phyloP scores from a whole-genome alignment of 2,329 filamentous ascomycete genomes.

The Fusarium xyrophilum region DNA sequence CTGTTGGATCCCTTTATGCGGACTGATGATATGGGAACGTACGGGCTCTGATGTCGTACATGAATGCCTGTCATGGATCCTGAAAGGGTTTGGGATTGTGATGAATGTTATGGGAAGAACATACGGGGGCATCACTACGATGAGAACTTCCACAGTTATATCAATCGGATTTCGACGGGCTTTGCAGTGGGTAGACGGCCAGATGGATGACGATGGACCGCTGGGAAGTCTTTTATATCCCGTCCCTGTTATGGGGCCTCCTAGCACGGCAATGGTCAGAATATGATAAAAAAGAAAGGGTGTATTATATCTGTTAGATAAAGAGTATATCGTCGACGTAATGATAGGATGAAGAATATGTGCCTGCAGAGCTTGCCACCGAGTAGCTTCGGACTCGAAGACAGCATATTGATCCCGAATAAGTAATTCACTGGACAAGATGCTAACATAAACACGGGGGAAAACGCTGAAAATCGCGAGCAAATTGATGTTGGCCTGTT shows the following conservation, averaged over 20 bases:
- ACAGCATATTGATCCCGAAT: not conserved
- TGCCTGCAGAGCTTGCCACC: not conserved
- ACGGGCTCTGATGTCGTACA: slow-evolving; percentile 25
- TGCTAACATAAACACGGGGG: not conserved
- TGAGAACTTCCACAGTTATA: not conserved
- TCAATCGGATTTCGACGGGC: slow-evolving; percentile 9
- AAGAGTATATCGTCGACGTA: not conserved
- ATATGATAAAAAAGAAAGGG: slow-evolving; percentile 4
- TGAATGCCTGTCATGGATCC: slow-evolving; percentile 1
- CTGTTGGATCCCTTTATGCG: slow-evolving; percentile 30
- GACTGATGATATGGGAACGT: slow-evolving; percentile 31
- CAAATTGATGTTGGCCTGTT: not conserved
- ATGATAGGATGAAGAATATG: not conserved
- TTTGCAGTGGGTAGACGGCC: slow-evolving; percentile 18
- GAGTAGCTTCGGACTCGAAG: not conserved
- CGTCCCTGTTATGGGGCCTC: slow-evolving; percentile 6
- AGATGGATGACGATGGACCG: slow-evolving; percentile 17
- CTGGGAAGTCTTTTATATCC: slow-evolving; percentile 18
- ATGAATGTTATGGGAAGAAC: not conserved
- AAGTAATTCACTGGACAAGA: not conserved
- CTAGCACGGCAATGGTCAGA: not conserved
- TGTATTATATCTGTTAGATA: not conserved
- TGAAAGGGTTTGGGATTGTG: slow-evolving; percentile 5
- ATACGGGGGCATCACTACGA: not conserved
- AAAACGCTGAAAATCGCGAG: not conserved